A percentile compares a stretch with the other conserved stretches of the same genome.
Conservation (phyloP, 148 eudicot species). For the Vaccinium corymbosum region DNA sequence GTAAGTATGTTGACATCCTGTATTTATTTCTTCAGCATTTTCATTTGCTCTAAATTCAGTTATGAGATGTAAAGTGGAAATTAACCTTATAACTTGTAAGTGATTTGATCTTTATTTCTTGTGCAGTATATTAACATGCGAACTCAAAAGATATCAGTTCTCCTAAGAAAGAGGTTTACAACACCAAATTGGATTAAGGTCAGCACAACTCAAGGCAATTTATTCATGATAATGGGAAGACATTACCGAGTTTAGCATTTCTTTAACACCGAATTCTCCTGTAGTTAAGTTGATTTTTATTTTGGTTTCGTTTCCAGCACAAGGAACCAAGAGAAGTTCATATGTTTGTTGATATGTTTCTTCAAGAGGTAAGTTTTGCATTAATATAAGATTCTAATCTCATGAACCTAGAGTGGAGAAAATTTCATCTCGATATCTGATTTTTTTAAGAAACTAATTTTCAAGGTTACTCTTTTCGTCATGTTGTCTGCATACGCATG, state of each 20-base stretch:
- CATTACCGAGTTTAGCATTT: neutral
- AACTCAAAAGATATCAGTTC: slow-evolving; percentile 81
- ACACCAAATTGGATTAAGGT: slow-evolving; percentile 98
- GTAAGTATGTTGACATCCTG: neutral
- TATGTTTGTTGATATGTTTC: slow-evolving; percentile 94
- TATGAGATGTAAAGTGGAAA: slow-evolving; percentile 9
- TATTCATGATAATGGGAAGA: neutral
- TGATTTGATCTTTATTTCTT: slow-evolving; percentile 11
- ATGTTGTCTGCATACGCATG: neutral
- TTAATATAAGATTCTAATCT: slow-evolving; percentile 9
- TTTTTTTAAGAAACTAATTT: neutral
- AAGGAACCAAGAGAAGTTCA: slow-evolving; percentile 99
- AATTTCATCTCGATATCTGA: neutral
- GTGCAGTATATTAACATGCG: slow-evolving; percentile 83
- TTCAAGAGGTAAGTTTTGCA: slow-evolving; percentile 67
- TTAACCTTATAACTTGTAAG: neutral
- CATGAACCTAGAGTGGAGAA: neutral
- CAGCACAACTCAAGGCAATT: slow-evolving; percentile 22
- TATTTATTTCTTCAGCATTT: neutral
- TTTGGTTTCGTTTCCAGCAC: slow-evolving; percentile 53
- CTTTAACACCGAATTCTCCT: slow-evolving; percentile 7
- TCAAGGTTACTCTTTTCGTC: neutral
- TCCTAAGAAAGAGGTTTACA: slow-evolving; percentile 81
- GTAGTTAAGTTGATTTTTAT: slow-evolving; percentile 20
- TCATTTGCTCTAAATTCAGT: slow-evolving; percentile 3